These are phyloP conservation scores for Ophiostoma pallidulum DNA, from an alignment of 2,329 filamentous ascomycete species.

Conservation along the genomic window DNA sequence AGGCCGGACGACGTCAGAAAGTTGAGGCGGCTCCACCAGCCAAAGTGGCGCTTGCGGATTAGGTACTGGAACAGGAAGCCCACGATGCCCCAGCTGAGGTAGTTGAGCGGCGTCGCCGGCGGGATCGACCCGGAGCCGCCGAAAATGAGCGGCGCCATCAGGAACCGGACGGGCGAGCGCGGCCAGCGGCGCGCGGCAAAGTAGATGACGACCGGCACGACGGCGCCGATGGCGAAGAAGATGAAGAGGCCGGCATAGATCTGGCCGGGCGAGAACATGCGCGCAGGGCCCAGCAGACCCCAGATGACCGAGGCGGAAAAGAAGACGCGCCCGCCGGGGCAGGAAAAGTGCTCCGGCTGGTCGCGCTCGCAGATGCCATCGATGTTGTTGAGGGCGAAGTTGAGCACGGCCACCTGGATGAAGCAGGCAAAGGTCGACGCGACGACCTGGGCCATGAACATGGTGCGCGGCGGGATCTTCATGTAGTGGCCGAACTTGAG, in stretches of 20 bases:
- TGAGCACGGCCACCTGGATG: slow-evolving; percentile 56
- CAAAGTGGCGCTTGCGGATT: slow-evolving; percentile 53
- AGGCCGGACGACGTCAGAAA: slow-evolving; percentile 62
- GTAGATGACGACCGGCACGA: slow-evolving; percentile 44
- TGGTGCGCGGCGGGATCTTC: slow-evolving; percentile 54
- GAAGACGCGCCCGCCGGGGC: slow-evolving; percentile 54
- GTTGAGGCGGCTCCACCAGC: slow-evolving; percentile 67
- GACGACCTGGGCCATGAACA: slow-evolving; percentile 57
- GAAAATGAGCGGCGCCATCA: slow-evolving; percentile 55
- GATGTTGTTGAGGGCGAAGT: slow-evolving; percentile 52
- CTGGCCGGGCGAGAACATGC: slow-evolving; percentile 53
- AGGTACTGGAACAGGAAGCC: slow-evolving; percentile 62
- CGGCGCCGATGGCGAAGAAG: slow-evolving; percentile 50
- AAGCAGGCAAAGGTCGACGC: slow-evolving; percentile 58
- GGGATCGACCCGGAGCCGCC: slow-evolving; percentile 50
- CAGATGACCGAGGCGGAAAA: slow-evolving; percentile 59
- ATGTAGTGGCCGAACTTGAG: slow-evolving; percentile 63
- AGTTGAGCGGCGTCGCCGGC: slow-evolving; percentile 63
- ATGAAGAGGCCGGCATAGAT: slow-evolving; percentile 51
- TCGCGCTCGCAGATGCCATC: slow-evolving; percentile 50
- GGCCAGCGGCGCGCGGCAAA: slow-evolving; percentile 40
- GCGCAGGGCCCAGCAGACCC: slow-evolving; percentile 54
- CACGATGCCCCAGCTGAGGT: slow-evolving; percentile 63
- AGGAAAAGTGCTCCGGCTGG: slow-evolving; percentile 51
- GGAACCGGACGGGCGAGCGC: slow-evolving; percentile 38